These are phyloP conservation scores for Malus sieversii DNA, from an alignment of 306 rosid species.

Conservation along the genomic window DNA sequence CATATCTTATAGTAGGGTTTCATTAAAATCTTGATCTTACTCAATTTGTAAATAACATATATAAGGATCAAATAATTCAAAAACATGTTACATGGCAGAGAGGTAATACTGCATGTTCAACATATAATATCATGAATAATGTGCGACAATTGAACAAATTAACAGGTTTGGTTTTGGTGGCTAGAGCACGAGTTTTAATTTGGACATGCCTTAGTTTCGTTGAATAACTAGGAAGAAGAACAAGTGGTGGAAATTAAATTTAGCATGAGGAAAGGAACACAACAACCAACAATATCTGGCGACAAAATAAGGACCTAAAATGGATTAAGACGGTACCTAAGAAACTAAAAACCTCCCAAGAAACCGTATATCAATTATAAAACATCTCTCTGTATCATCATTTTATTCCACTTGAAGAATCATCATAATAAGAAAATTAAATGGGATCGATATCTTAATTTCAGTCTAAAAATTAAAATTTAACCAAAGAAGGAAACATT, in stretches of 20 bases:
- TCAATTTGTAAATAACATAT: no score
- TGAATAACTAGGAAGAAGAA: neutral
- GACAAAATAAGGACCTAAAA: neutral
- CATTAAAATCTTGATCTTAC: no score
- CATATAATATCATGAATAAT: neutral
- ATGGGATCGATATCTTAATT: neutral
- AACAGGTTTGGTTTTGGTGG: neutral
- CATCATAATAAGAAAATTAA: slow-evolving; percentile 18
- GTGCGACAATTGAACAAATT: neutral
- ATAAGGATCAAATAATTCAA: neutral
- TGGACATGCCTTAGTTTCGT: neutral
- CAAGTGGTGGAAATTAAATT: neutral
- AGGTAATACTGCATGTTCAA: no score
- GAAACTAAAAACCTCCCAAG: slow-evolving; percentile 6
- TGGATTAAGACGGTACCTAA: slow-evolving; percentile 1
- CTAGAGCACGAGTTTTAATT: neutral
- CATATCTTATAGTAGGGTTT: neutral
- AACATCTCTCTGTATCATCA: slow-evolving; percentile 6
- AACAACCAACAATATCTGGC: slow-evolving; percentile 14
- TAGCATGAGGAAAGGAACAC: slow-evolving; percentile 1
- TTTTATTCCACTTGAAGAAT: slow-evolving; percentile 14
- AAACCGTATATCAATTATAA: neutral
- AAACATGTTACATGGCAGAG: neutral
- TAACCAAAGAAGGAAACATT: slow-evolving; percentile 44
- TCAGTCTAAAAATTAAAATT: neutral